phyloP scores from a whole-genome alignment of 1,139 yeast genomes.

The Debaryomyces psychrophilus region DNA sequence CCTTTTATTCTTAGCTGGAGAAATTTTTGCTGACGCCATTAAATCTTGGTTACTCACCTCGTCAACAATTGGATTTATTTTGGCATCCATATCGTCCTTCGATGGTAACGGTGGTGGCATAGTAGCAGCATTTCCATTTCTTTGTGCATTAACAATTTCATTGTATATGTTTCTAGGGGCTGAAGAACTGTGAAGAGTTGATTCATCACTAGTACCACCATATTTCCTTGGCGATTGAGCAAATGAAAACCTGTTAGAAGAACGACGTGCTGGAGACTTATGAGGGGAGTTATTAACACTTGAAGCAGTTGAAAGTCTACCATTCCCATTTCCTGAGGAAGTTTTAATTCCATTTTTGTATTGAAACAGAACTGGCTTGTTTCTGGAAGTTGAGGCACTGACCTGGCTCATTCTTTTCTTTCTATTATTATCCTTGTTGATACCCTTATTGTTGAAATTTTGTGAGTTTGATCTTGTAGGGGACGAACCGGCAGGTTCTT shows the following conservation, averaged over 20 bases:
- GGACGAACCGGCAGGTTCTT: slow-evolving; percentile 23
- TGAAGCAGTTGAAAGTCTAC: slow-evolving; percentile 35
- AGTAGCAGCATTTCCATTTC: slow-evolving; percentile 29
- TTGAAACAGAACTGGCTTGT: slow-evolving; percentile 61
- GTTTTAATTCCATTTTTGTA: slow-evolving; percentile 31
- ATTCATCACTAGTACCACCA: slow-evolving; percentile 14
- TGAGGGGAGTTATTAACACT: slow-evolving; percentile 39
- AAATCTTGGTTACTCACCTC: slow-evolving; percentile 26
- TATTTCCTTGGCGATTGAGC: slow-evolving; percentile 27
- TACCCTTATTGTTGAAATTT: slow-evolving; percentile 25
- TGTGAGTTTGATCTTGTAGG: slow-evolving; percentile 20
- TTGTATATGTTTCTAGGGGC: slow-evolving; percentile 51
- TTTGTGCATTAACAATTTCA: slow-evolving; percentile 48
- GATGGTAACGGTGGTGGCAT: slow-evolving; percentile 49
- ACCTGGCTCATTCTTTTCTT: slow-evolving; percentile 54
- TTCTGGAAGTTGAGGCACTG: slow-evolving; percentile 56
- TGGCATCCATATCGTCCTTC: slow-evolving; percentile 31
- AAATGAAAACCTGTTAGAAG: slow-evolving; percentile 23
- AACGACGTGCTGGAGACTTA: slow-evolving; percentile 21
- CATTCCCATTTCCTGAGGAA: slow-evolving; percentile 24
- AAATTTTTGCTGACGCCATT: slow-evolving; percentile 36
- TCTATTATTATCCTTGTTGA: slow-evolving; percentile 33
- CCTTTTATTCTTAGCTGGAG: slow-evolving; percentile 30
- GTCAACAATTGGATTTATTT: slow-evolving; percentile 29
- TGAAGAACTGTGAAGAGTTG: slow-evolving; percentile 29